These are phyloP conservation scores for Nemania abortiva DNA, from an alignment of 2,329 filamentous ascomycete genomes.

Conservation along the genomic window DNA sequence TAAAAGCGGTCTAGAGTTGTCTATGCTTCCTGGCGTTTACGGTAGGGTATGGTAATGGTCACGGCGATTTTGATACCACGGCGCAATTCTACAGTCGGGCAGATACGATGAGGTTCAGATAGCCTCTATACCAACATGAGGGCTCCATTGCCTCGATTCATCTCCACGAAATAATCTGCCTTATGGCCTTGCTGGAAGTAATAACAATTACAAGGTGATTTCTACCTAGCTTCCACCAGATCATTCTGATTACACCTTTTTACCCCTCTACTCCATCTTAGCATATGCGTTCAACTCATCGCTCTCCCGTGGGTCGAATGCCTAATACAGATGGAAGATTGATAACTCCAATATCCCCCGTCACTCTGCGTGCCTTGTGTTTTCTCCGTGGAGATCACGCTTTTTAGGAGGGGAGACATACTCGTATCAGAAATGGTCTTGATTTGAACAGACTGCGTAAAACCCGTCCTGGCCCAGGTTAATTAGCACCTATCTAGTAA, in stretches of 20 bases:
- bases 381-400: conserved; percentile 61
- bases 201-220: conserved; percentile 16
- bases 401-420: conserved; percentile 62
- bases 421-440: not conserved
- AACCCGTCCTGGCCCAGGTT: not conserved
- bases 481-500: conserved; percentile 16
- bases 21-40: not conserved
- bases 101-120: not conserved
- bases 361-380: conserved; percentile 66
- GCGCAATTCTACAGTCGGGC: conserved; percentile 9
- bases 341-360: conserved; percentile 56
- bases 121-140: not conserved
- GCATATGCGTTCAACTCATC: conserved; percentile 65
- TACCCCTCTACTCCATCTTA: conserved; percentile 59
- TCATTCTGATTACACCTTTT: conserved; percentile 31
- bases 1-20: not conserved
- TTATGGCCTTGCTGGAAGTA: not conserved
- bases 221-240: not conserved
- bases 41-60: not conserved
- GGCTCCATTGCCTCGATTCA: not conserved
- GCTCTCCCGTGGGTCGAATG: conserved; percentile 65
- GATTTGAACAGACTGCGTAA: not conserved
- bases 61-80: conserved; percentile 31
- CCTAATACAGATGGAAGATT: conserved; percentile 68
- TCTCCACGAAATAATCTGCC: not conserved